These are phyloP conservation scores for Teratosphaeria epicoccoides DNA, from an alignment of 2,329 filamentous ascomycete genomes.

Conservation along the genomic window DNA sequence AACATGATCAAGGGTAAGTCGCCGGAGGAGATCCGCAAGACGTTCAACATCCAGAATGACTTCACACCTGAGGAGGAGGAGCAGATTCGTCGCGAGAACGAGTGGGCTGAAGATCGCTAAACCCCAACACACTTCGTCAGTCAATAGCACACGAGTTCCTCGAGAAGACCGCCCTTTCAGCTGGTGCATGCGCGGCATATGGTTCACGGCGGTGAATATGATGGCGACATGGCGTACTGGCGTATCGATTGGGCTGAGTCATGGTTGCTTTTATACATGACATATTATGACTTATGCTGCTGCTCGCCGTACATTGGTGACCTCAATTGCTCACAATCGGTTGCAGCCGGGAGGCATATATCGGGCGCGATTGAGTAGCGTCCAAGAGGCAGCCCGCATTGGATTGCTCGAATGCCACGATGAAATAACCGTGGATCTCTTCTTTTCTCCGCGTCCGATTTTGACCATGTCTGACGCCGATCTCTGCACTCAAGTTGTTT, in stretches of 20 bases:
- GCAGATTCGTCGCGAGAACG: constrained; percentile 58
- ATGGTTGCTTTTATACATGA: not conserved
- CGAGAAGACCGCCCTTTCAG: not conserved
- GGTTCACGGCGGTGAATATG: not conserved
- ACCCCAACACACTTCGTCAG: not conserved
- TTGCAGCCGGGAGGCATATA: not conserved
- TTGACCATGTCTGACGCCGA: too few species aligned
- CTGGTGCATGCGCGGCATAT: not conserved
- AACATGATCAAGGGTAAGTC: constrained; percentile 99
- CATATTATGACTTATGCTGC: not conserved
- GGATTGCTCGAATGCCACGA: not conserved
- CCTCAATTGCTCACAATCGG: not conserved
- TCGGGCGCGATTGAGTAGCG: not conserved
- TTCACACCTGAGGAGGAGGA: constrained; percentile 99
- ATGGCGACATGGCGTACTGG: not conserved
- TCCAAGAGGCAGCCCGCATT: not conserved
- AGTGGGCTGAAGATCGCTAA: constrained; percentile 36
- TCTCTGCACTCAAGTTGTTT: too few species aligned
- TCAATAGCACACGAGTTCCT: not conserved
- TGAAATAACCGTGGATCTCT: not conserved
- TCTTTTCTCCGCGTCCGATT: too few species aligned
- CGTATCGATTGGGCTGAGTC: not conserved
- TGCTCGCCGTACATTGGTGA: not conserved
- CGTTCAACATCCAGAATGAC: constrained; percentile 99
- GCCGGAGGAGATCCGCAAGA: constrained; percentile 97